Base-by-base conservation (phyloP, 2,329 filamentous ascomycete species). In the Byssoonygena ceratinophila region DNA sequence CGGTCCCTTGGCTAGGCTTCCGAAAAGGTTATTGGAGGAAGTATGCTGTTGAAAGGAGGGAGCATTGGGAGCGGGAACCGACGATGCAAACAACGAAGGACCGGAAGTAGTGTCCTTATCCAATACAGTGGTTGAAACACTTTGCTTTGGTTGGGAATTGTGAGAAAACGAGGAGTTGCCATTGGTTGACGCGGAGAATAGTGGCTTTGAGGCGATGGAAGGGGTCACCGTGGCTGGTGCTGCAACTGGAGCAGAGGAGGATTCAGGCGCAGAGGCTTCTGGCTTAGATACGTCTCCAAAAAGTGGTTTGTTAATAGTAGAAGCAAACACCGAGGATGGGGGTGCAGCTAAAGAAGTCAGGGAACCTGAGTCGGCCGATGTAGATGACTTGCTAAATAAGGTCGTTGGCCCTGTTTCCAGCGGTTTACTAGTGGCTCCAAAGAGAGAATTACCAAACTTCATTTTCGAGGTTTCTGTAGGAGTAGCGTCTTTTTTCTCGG, bases 401-500 rank as follows among this genome's bases (percentile, higher is more conserved):
- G 37, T 34, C n/a, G 48, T 9, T 25, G 25, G 3, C 36, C 5
- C 25, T 16, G 12, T 18, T 32, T 46, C 50, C 12, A 49, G 16
- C 23, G 50, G 46, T 39, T 51, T 52, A 23, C 29, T 39, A 3
- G 40, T 20, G 11, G 37, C 18, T 8, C 52, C 52, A 48, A 52
- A 55, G 22, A 48, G n/a, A n/a, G 53, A 48, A 18, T 27, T 52
- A 23, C 50, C 34, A 16, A 46, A 52, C 32, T 40, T 27, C 3
- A 36, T 16, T 25, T 47, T 34, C 1, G 32, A 31, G 3, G 50
- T 1, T 40, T 29, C 23, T 8, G 11, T 18, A 20, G 32, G 27
- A 36, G 37, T 7, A 20, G 45, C 34, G 20, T 36, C 18, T 37
- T 46, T 41, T 22, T 51, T 46, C 12, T 36, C 12, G 34, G 37